phyloP scores from a whole-genome alignment of 495 filamentous ascomycete genomes.

The Penicillium coffeae region DNA sequence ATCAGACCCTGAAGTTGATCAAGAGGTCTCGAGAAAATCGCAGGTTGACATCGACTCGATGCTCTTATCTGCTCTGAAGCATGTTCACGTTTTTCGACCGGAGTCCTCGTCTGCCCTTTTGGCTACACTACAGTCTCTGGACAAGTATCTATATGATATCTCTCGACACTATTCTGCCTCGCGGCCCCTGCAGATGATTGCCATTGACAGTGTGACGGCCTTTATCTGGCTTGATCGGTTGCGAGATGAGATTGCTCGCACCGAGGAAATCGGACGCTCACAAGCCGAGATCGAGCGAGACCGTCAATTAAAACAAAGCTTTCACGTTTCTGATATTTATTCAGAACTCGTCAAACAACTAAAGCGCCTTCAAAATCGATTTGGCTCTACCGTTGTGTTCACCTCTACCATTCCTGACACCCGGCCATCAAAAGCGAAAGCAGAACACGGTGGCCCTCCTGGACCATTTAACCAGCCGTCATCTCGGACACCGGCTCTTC shows the following conservation, averaged over 20 bases:
- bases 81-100: constrained; percentile 55
- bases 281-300: constrained; percentile 28
- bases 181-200: constrained; percentile 45
- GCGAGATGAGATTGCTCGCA: constrained; percentile 42
- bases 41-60: constrained; percentile 23
- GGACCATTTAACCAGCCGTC: constrained; percentile 32
- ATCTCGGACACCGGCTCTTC: constrained; percentile 28
- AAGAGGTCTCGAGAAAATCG: constrained; percentile 1
- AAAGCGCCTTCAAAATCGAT: constrained; percentile 32
- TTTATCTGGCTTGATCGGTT: constrained; percentile 58
- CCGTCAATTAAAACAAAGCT: constrained; percentile 26
- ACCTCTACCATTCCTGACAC: constrained; percentile 29
- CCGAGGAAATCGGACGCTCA: constrained; percentile 34
- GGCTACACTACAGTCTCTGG: constrained; percentile 46
- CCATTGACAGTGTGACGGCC: constrained; percentile 52
- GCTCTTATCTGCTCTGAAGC: constrained; percentile 35
- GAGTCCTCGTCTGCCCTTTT: constrained; percentile 50
- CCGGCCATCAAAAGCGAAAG: constrained; percentile 14
- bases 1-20: not conserved
- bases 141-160: constrained; percentile 49
- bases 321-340: constrained; percentile 35
- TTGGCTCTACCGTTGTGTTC: constrained; percentile 40
- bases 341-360: constrained; percentile 29
- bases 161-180: constrained; percentile 44
- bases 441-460: constrained; percentile 43